A percentile compares a stretch with the other conserved stretches of the same genome.
Evolutionary conservation across 805 yeast species (phyloP).

Genomic region (Komagataella ulmi): DNA sequence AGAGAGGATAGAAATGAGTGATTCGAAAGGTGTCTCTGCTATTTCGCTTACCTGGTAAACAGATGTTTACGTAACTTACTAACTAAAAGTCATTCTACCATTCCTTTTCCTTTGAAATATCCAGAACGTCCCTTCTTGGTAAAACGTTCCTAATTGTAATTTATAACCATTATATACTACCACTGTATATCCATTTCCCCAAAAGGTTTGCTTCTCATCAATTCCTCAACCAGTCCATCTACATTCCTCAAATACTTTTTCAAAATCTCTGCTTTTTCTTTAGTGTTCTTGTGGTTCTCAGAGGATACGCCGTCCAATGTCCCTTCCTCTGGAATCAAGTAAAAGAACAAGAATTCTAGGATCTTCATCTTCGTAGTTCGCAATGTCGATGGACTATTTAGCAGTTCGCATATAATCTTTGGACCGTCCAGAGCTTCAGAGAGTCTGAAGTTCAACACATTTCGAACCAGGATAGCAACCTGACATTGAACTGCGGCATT

Average conservation of each 20-base stretch:
- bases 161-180: slow-evolving; percentile 12
- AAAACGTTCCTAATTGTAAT: not conserved
- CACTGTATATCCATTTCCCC: slow-evolving; percentile 33
- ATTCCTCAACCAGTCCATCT: slow-evolving; percentile 31
- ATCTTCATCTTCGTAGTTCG: slow-evolving; percentile 49
- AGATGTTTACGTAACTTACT: not conserved
- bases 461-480: slow-evolving; percentile 43
- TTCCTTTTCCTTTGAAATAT: not conserved
- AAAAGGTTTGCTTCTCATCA: slow-evolving; percentile 31
- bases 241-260: slow-evolving; percentile 29
- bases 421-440: slow-evolving; percentile 51
- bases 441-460: slow-evolving; percentile 38
- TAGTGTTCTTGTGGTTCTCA: slow-evolving; percentile 21
- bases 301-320: slow-evolving; percentile 9
- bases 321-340: slow-evolving; percentile 46
- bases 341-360: slow-evolving; percentile 58
- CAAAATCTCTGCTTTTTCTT: slow-evolving; percentile 29
- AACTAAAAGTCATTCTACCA: not conserved
- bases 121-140: not conserved
- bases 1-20: not conserved
- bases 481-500: slow-evolving; percentile 35
- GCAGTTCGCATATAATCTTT: slow-evolving; percentile 30
- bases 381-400: slow-evolving; percentile 23
- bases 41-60: not conserved
- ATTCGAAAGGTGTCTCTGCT: not conserved